phyloP scores from a whole-genome alignment of 257 asterid species.

The Dorcoceras hygrometricum region DNA sequence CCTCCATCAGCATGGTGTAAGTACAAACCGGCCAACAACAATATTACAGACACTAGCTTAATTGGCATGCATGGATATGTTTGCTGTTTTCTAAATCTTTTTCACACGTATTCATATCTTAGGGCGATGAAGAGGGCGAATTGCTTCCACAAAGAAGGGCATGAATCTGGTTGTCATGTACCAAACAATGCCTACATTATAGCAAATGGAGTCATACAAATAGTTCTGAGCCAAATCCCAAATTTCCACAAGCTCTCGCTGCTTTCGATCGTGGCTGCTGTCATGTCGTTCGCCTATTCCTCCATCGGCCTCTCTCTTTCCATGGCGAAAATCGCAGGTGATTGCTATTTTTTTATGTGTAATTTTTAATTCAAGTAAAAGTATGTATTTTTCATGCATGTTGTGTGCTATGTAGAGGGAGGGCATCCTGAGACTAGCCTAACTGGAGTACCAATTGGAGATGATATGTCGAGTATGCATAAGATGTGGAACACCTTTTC shows the following conservation, averaged over 20 bases:
- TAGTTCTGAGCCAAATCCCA: slow-evolving; percentile 60
- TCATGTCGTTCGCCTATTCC: slow-evolving; percentile 75
- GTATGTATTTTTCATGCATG: too few species aligned
- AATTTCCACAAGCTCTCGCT: slow-evolving; percentile 56
- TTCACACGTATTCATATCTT: not conserved
- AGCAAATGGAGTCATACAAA: slow-evolving; percentile 42
- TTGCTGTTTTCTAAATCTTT: too few species aligned
- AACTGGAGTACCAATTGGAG: slow-evolving; percentile 48
- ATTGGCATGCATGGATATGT: too few species aligned
- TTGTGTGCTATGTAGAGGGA: slow-evolving; percentile 19
- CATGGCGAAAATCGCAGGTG: slow-evolving; percentile 44
- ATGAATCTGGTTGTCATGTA: slow-evolving; percentile 36
- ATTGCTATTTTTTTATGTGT: too few species aligned
- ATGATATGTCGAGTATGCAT: slow-evolving; percentile 28
- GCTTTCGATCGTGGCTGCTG: slow-evolving; percentile 66
- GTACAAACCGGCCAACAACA: slow-evolving; percentile 1
- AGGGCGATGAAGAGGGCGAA: slow-evolving; percentile 61
- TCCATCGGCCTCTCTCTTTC: slow-evolving; percentile 59
- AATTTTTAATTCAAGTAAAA: too few species aligned
- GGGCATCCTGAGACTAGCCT: slow-evolving; percentile 36
- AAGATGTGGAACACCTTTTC: slow-evolving; percentile 65
- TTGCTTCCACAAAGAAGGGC: slow-evolving; percentile 60
- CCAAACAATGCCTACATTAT: slow-evolving; percentile 43
- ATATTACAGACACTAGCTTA: too few species aligned
- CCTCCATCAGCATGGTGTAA: slow-evolving; percentile 61